These are phyloP conservation scores for Candida corydali DNA, from an alignment of 805 yeast genomes.

Conservation along the genomic window DNA sequence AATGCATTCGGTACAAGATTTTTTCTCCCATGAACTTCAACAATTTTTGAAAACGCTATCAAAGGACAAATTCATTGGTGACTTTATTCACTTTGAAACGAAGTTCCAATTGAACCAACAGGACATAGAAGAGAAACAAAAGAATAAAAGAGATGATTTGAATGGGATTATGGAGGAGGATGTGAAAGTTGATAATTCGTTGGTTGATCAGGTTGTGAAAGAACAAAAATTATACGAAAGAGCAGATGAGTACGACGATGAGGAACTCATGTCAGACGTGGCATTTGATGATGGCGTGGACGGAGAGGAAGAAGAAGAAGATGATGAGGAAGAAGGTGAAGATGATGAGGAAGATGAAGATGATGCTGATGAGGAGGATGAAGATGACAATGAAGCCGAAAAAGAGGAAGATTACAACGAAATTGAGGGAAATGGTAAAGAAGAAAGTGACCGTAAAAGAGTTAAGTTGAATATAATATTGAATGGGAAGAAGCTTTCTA, in stretches of 20 bases:
- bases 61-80: slow-evolving; percentile 24
- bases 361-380: slow-evolving; percentile 13
- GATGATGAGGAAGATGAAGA: slow-evolving; percentile 12
- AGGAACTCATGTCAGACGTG: too few relatives aligned
- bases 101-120: slow-evolving; percentile 11
- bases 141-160: slow-evolving; percentile 9
- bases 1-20: slow-evolving; percentile 13
- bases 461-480: neutral
- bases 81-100: slow-evolving; percentile 24
- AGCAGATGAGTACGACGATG: slow-evolving; percentile 9
- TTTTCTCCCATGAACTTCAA: slow-evolving; percentile 17
- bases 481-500: neutral
- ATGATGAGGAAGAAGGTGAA: slow-evolving; percentile 9
- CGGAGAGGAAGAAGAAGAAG: slow-evolving; percentile 10
- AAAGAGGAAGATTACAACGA: slow-evolving; percentile 10
- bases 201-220: slow-evolving; percentile 6
- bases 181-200: slow-evolving; percentile 6
- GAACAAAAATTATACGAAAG: slow-evolving; percentile 9
- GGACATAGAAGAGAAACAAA: slow-evolving; percentile 6
- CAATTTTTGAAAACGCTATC: slow-evolving; percentile 13
- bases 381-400: slow-evolving; percentile 9
- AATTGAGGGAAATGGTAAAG: neutral
- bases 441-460: neutral
- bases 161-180: slow-evolving; percentile 1
- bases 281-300: slow-evolving; percentile 6